These are phyloP conservation scores for Pseudonectria foliicola DNA, from an alignment of 2,329 filamentous ascomycete species.

Conservation along the genomic window DNA sequence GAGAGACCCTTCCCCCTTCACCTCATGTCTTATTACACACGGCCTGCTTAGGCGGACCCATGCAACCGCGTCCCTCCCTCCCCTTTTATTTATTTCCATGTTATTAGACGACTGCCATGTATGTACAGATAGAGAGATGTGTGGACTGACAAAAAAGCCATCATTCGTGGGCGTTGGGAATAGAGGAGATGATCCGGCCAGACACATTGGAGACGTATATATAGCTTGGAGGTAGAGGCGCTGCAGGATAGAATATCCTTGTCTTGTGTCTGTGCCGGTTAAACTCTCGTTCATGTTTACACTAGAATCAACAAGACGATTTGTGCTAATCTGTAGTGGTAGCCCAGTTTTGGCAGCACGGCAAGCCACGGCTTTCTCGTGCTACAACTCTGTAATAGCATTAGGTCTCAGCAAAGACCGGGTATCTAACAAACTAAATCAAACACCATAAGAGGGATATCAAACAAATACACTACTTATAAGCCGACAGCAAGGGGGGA, in stretches of 20 bases:
- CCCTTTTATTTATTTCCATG: constrained; percentile 5
- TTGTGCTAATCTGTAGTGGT: too few relatives aligned
- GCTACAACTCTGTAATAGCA: too few relatives aligned
- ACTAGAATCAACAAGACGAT: too few relatives aligned
- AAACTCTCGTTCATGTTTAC: neutral
- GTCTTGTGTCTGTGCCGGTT: constrained; percentile 5
- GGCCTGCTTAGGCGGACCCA: neutral
- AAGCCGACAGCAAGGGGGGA: neutral
- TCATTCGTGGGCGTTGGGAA: constrained; percentile 26
- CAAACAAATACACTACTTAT: neutral
- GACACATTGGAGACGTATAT: constrained; percentile 15
- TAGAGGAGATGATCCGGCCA: constrained; percentile 18
- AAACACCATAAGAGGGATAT: neutral
- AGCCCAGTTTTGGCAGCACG: too few relatives aligned
- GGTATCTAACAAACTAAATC: neutral
- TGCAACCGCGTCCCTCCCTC: neutral
- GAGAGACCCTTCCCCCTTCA: constrained; percentile 1
- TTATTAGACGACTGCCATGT: constrained; percentile 16
- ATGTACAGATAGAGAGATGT: constrained; percentile 20
- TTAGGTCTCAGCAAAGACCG: neutral
- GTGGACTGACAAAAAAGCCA: constrained; percentile 13
- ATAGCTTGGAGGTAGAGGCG: constrained; percentile 21
- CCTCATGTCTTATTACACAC: constrained; percentile 1
- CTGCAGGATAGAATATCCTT: constrained; percentile 16
- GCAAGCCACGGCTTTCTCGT: too few relatives aligned